Evolutionary conservation across 2,329 filamentous ascomycete genomes (phyloP).

Genomic region (Ophiocordyceps robertsii): DNA sequence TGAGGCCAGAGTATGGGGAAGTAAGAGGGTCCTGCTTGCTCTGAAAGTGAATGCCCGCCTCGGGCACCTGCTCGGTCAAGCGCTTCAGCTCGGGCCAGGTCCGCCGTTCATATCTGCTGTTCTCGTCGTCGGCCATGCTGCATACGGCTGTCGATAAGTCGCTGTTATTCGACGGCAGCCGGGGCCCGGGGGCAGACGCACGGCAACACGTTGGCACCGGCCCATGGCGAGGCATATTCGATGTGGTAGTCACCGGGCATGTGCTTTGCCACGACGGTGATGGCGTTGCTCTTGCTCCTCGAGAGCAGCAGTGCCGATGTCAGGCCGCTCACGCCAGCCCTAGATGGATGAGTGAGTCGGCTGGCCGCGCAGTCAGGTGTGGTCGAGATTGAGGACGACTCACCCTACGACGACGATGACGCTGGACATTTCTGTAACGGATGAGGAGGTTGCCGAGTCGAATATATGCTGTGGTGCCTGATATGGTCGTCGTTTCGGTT

Average conservation of each 20-base stretch:
- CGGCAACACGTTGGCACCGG: constrained; percentile 70
- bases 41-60: constrained; percentile 72
- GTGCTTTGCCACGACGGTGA: constrained; percentile 71
- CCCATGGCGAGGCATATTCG: constrained; percentile 83
- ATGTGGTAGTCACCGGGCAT: constrained; percentile 91
- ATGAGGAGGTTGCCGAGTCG: neutral
- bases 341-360: constrained; percentile 5
- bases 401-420: constrained; percentile 21
- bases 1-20: neutral
- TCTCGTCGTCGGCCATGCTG: constrained; percentile 29
- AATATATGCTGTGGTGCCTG: neutral
- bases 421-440: constrained; percentile 10
- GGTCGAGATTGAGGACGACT: constrained; percentile 5
- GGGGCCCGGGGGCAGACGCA: constrained; percentile 24
- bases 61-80: constrained; percentile 51
- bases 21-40: constrained; percentile 22
- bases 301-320: constrained; percentile 36
- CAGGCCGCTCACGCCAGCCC: constrained; percentile 37
- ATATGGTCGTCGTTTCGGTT: too few species aligned
- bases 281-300: constrained; percentile 25
- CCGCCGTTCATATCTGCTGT: constrained; percentile 44
- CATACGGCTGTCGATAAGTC: neutral
- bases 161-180: neutral
- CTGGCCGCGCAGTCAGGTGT: neutral
- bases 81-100: constrained; percentile 52